Evolutionary conservation across 345 rosid species (phyloP), one percentile per base, ranked within the genome.

Genomic region (Gossypium bickii): DNA sequence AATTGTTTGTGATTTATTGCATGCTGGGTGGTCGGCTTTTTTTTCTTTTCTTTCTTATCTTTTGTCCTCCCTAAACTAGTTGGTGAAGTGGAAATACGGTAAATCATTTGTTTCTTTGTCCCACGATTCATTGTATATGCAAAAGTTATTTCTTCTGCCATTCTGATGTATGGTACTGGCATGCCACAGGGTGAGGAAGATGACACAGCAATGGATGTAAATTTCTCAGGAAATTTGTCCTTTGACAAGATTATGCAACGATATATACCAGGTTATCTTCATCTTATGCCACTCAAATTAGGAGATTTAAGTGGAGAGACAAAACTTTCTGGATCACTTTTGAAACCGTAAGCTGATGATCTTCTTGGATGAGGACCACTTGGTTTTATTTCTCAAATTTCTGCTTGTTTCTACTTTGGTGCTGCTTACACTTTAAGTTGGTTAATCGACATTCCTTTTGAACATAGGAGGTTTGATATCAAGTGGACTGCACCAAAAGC

Each of bases 401-500:
- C 29, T 64, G 67, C 74, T 64, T 53, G 27, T 60, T 67, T 80
- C 24, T 48, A 25, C 57, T 22, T 66, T 77, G 11, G 52, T 72
- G 34, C 64, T 64, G 13, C 67, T 47, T 76, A 24, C 78, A 34
- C 25, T 67, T 68, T 15, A 38, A 65, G 65, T 61, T 74, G 64
- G 67, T 72, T 81, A 61, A 73, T 75, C 22, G 49, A 27, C 45
- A 38, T 73, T 67, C 51, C 71, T 77, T 81, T 78, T 82, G 78
- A 72, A 49, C 70, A 61, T 76, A 94, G 98, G 94, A 91, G 98
- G 86, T 94, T 94, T 85, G 97, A 92, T 78, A 88, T 92, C 81
- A 94, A 89, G 80, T 94, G 97, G 98, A 86, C 82, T 69, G 98
- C 98, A 75, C 97, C 98, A 75, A 92, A 94, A 85, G 98, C 98